Conservation (phyloP, 441 rosid species). For the Melastoma candidum region DNA sequence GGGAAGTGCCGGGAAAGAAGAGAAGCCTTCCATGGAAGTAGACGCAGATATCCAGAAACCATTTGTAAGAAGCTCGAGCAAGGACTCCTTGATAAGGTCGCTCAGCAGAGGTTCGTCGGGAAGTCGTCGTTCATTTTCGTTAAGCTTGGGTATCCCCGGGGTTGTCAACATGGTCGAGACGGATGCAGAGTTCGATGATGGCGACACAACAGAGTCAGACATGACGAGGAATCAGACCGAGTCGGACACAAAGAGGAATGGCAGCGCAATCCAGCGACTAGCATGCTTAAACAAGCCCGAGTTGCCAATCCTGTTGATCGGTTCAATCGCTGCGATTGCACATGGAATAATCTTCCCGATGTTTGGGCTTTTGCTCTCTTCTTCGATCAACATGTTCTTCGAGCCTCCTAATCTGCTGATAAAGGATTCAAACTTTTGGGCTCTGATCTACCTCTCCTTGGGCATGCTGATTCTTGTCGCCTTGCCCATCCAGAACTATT, state of each 20-base stretch:
- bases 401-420: conserved; percentile 8
- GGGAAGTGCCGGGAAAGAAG: conserved; percentile 23
- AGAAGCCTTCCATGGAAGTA: conserved; percentile 4
- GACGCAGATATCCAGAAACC: conserved; percentile 16
- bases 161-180: conserved; percentile 19
- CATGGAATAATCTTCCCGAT: conserved; percentile 13
- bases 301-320: conserved; percentile 10
- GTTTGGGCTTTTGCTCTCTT: conserved; percentile 13
- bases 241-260: too few species aligned
- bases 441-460: conserved; percentile 1
- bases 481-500: conserved; percentile 12
- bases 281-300: conserved; percentile 16
- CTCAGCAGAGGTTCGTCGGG: conserved; percentile 39
- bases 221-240: conserved; percentile 15
- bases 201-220: neutral
- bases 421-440: conserved; percentile 16
- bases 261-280: conserved; percentile 4
- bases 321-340: conserved; percentile 7
- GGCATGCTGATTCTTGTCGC: conserved; percentile 5
- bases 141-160: conserved; percentile 29
- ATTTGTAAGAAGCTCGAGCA: conserved; percentile 22
- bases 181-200: conserved; percentile 11
- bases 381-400: conserved; percentile 15
- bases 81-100: conserved; percentile 30
- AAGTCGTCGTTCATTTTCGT: conserved; percentile 40